Evolutionary conservation across 345 rosid species (phyloP).

Genomic region (Eucalyptus curtisii): DNA sequence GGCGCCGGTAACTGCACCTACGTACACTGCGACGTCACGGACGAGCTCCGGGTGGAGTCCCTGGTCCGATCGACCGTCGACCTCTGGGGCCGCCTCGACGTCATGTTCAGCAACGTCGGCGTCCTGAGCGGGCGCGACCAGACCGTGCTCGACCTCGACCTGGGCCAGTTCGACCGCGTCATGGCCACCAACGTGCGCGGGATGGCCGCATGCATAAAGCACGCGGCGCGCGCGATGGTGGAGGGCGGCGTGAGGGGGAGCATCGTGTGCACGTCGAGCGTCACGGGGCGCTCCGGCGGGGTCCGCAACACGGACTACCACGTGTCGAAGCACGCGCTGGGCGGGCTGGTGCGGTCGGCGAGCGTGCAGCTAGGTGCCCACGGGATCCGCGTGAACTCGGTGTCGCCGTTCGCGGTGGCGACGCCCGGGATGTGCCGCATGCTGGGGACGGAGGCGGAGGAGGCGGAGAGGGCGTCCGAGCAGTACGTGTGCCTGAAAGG

Average conservation of each 20-base stretch:
- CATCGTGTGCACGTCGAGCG: constrained; percentile 13
- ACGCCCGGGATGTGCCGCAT: constrained; percentile 1
- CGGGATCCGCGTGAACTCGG: constrained; percentile 13
- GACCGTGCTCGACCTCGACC: constrained; percentile 3
- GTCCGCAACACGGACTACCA: not conserved
- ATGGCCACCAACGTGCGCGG: constrained; percentile 9
- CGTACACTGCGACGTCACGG: not conserved
- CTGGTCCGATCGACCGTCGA: constrained; percentile 2
- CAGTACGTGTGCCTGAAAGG: not conserved
- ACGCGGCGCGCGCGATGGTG: constrained; percentile 13
- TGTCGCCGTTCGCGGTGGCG: constrained; percentile 4
- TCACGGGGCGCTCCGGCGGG: not conserved
- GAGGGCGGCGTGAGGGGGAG: constrained; percentile 8
- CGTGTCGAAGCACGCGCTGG: constrained; percentile 16
- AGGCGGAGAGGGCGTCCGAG: not conserved
- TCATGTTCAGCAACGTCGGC: constrained; percentile 16
- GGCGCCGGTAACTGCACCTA: not conserved
- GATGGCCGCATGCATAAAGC: constrained; percentile 4
- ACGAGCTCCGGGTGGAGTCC: constrained; percentile 2
- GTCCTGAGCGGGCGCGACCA: not conserved
- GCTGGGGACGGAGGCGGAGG: not conserved
- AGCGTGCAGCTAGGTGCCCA: constrained; percentile 8
- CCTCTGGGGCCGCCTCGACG: not conserved
- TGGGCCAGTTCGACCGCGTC: not conserved
- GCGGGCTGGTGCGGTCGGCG: constrained; percentile 4